A percentile compares a stretch with the other conserved stretches of the same genome.
phyloP scores from a whole-genome alignment of 305 asterid genomes.

The Withania somnifera region DNA sequence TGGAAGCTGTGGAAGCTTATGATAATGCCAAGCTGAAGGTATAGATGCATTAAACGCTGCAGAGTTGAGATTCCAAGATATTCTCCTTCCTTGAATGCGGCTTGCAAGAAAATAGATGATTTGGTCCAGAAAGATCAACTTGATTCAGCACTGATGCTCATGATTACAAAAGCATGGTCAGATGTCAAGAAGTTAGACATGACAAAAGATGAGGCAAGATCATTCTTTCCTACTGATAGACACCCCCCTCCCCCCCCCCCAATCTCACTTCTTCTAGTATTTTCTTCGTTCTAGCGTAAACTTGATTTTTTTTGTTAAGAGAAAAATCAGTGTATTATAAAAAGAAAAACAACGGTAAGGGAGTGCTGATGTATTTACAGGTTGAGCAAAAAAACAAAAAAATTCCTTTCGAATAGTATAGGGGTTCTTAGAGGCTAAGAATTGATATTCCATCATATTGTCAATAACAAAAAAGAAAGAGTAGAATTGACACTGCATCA shows the following conservation, averaged over 20 bases:
- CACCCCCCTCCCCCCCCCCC: background rate
- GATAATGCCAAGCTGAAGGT: conserved; percentile 71
- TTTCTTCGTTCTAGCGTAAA: background rate
- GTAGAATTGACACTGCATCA: background rate
- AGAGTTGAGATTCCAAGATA: conserved; percentile 83
- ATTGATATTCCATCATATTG: background rate
- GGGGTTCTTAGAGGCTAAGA: background rate
- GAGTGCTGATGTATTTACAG: background rate
- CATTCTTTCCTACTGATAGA: background rate
- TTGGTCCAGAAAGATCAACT: conserved; percentile 82
- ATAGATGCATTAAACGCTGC: conserved; percentile 72
- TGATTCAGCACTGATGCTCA: conserved; percentile 77
- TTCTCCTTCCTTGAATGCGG: conserved; percentile 83
- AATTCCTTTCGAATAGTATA: background rate
- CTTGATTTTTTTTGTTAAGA: background rate
- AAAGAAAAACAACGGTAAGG: background rate
- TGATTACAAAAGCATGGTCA: conserved; percentile 95
- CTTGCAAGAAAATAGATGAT: conserved; percentile 82
- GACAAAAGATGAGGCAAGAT: conserved; percentile 70
- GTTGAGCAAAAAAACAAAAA: background rate
- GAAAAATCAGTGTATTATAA: background rate
- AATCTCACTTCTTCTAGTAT: background rate
- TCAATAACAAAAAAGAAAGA: background rate
- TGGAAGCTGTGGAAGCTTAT: conserved; percentile 77
- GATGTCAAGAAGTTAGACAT: conserved; percentile 84